These are phyloP conservation scores for Penicillium corylophilum DNA, from an alignment of 2,329 filamentous ascomycete species.

Conservation along the genomic window DNA sequence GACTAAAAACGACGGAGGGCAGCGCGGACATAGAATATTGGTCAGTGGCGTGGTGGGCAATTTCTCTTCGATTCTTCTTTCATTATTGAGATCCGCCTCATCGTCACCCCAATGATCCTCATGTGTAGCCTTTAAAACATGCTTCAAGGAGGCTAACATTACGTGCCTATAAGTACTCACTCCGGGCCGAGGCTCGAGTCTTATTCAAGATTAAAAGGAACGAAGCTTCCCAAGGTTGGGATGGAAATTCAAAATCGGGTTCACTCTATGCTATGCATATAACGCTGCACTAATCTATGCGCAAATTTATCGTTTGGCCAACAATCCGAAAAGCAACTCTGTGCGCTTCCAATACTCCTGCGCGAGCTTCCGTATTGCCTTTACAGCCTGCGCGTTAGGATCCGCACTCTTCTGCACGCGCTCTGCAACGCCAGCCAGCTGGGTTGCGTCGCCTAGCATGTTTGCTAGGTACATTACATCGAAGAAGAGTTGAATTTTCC, in stretches of 20 bases:
- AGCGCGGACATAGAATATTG: too few relatives aligned
- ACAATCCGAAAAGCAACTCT: constrained; percentile 74
- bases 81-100: too few relatives aligned
- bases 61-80: too few relatives aligned
- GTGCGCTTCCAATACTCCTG: constrained; percentile 82
- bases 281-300: background rate
- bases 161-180: too few relatives aligned
- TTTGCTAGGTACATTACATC: constrained; percentile 35
- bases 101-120: too few relatives aligned
- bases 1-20: too few relatives aligned
- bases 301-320: constrained; percentile 44
- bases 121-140: too few relatives aligned
- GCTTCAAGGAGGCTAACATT: too few relatives aligned
- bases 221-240: too few relatives aligned
- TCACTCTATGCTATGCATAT: background rate
- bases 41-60: too few relatives aligned
- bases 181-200: too few relatives aligned
- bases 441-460: constrained; percentile 31
- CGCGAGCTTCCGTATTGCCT: constrained; percentile 61
- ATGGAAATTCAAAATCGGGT: background rate
- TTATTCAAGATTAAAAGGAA: background rate
- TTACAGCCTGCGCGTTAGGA: constrained; percentile 49
- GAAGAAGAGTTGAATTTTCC: constrained; percentile 40
- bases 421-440: constrained; percentile 50
- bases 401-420: constrained; percentile 50